Evolutionary conservation across 179 eudicot genomes (phyloP), one percentile per base, ranked within the genome.

Genomic region (Corrigiola litoralis): DNA sequence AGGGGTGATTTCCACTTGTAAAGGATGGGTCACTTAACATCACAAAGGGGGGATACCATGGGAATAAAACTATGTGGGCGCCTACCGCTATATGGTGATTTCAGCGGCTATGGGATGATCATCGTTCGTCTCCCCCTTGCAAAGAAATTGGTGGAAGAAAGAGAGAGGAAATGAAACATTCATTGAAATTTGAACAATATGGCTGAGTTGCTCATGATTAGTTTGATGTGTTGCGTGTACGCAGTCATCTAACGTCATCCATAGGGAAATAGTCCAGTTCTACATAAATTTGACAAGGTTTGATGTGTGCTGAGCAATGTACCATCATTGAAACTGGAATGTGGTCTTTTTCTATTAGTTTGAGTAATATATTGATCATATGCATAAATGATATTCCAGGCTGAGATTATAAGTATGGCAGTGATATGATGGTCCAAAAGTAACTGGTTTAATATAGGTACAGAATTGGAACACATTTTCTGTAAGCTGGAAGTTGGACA

Each of bases 371-470:
- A n/a, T n/a, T n/a, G 12, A 31, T 52, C 24, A 44, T 14, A 42
- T 60, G 24, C 14, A 5, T 20, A 16, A 27, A 4, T 45, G 7
- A 18, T 8, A 33, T 36, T 0, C 33, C 20, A 37, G 18, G 13
- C 51, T 58, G 48, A 59, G 44, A 48, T 20, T 0, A 14, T 46
- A 36, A 50, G 11, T 36, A 24, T 59, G 76, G 47, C 51, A 16
- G 60, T 66, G 42, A 25, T 28, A 51, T 42, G 27, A 68, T 48
- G 45, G 44, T 27, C 48, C 31, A 40, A 23, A 29, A 49, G 5
- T 50, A 49, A 58, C 64, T 65, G 61, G 56, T 59, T 66, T 23
- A 55, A 48, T 42, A 21, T 63, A 33, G 78, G 48, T 69, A 34
- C 58, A 67, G 48, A 34, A 69, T 47, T 27, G 17, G 4, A 57